phyloP scores from a whole-genome alignment of 805 yeast species.

The Metschnikowia bowlesiae region DNA sequence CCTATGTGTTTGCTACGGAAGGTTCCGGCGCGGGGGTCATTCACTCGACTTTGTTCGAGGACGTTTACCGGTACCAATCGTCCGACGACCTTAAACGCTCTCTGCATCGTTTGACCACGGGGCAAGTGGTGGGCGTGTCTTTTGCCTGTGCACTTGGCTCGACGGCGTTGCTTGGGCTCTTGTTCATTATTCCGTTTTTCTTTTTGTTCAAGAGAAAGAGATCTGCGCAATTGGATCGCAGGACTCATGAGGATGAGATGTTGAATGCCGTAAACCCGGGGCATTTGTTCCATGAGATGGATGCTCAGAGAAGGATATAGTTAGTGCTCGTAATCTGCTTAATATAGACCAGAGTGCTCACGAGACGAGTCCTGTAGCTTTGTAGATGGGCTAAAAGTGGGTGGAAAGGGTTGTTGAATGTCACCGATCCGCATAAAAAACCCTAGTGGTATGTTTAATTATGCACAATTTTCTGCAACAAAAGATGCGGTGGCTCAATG shows the following conservation, averaged over 20 bases:
- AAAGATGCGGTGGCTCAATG: constrained; percentile 23
- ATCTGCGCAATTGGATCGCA: constrained; percentile 21
- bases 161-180: constrained; percentile 36
- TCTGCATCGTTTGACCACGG: constrained; percentile 25
- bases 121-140: constrained; percentile 43
- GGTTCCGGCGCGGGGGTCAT: constrained; percentile 24
- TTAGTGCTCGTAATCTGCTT: constrained; percentile 5
- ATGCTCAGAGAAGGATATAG: constrained; percentile 30
- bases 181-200: constrained; percentile 38
- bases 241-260: constrained; percentile 43
- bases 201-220: constrained; percentile 27
- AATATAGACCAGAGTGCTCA: constrained; percentile 1
- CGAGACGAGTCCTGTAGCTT: not conserved
- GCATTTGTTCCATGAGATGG: constrained; percentile 42
- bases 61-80: constrained; percentile 31
- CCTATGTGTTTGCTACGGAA: constrained; percentile 46
- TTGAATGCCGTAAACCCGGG: constrained; percentile 41
- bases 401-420: too few relatives aligned
- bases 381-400: too few relatives aligned
- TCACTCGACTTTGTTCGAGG: constrained; percentile 31
- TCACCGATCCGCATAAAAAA: too few relatives aligned
- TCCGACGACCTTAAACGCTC: constrained; percentile 26
- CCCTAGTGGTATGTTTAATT: not conserved
- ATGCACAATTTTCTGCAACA: not conserved
- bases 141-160: constrained; percentile 45